These are phyloP conservation scores for Ceratocystis huliohia DNA, from an alignment of 2,329 filamentous ascomycete species.

Conservation along the genomic window DNA sequence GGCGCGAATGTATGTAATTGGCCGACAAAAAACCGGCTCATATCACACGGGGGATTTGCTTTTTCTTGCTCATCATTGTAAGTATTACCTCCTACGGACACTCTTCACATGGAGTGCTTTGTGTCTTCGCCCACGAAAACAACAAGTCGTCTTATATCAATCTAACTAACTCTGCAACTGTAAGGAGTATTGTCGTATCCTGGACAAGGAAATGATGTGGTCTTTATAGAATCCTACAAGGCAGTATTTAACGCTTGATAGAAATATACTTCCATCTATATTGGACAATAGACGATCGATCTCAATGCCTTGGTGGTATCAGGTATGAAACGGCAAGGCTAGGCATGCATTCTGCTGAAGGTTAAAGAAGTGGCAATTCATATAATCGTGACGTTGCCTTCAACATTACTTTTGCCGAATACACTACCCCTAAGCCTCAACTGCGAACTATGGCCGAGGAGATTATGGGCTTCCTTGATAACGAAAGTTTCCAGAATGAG, in stretches of 20 bases:
- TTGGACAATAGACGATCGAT: slow-evolving; percentile 21
- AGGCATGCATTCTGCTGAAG: slow-evolving; percentile 20
- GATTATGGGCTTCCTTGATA: slow-evolving; percentile 12
- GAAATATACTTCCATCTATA: slow-evolving; percentile 16
- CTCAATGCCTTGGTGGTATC: slow-evolving; percentile 10
- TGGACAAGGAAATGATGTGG: slow-evolving; percentile 18
- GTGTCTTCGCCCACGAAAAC: slow-evolving; percentile 20
- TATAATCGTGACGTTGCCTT: slow-evolving; percentile 12
- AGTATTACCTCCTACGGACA: slow-evolving; percentile 21
- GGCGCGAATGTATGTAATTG: too few species aligned
- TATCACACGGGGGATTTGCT: too few species aligned
- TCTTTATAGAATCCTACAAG: slow-evolving; percentile 21
- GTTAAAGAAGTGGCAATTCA: slow-evolving; percentile 19
- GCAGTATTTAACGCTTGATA: slow-evolving; percentile 20
- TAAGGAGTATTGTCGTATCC: slow-evolving; percentile 14
- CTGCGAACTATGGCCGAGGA: slow-evolving; percentile 18
- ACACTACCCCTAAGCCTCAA: slow-evolving; percentile 3
- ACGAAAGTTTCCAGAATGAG: background rate
- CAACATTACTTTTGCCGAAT: slow-evolving; percentile 22
- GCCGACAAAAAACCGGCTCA: too few species aligned
- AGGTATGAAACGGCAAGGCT: slow-evolving; percentile 16
- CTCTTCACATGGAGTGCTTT: slow-evolving; percentile 17
- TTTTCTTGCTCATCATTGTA: too few species aligned
- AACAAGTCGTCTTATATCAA: slow-evolving; percentile 12
- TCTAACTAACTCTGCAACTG: slow-evolving; percentile 1